Evolutionary conservation across 352 stramenopile species (phyloP), one percentile per base, ranked within the genome.

Genomic region (Globisporangium solare): DNA sequence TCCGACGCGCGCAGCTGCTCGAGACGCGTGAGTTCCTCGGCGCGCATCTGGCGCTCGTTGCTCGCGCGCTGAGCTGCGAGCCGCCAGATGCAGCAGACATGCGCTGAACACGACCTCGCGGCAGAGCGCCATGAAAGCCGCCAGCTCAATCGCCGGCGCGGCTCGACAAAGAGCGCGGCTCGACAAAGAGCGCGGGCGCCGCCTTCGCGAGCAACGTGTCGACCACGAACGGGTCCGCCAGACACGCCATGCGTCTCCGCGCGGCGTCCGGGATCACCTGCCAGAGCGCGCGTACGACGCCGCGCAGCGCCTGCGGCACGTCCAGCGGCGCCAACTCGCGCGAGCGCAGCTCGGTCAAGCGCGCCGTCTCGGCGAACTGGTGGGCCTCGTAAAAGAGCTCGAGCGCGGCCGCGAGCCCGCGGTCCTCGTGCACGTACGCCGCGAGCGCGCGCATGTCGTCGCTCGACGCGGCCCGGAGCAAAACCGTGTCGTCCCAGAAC

Each of bases 381-480:
- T 90, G 79, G 54, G 89, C 86, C 22, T 88, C 80, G 47, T 90
- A 92, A 10, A 88, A 78, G 0, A 84, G 68, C 45, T 88, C 82
- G 15, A 89, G 56, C 47, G 74, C 72, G 6, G 74, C 72, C 2
- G 53, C 60, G 15, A 90, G 72, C 3, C 70, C 59, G 1, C 70
- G 67, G 20, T 86, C 75, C 27, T 67, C 48, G 47, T 79, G 65
- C 3, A 90, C 48, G 56, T 79, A 90, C 15, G 55, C 50, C 6
- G 54, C 50, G 6, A 91, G 52, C 18, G 65, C 59, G 0, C 61
- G 56, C 64, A 88, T 65, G 14, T 73, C 64, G 11, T 86, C 76
- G 60, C 88, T 73, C 1, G 79, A 83, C 35, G 75, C 64, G 15
- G 73, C 63, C 49, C 68, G 68, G 51, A 92, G 72, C 40, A 64